Conservation (phyloP, 768 basidiomycete genomes). For the Cystobasidium ongulense region DNA sequence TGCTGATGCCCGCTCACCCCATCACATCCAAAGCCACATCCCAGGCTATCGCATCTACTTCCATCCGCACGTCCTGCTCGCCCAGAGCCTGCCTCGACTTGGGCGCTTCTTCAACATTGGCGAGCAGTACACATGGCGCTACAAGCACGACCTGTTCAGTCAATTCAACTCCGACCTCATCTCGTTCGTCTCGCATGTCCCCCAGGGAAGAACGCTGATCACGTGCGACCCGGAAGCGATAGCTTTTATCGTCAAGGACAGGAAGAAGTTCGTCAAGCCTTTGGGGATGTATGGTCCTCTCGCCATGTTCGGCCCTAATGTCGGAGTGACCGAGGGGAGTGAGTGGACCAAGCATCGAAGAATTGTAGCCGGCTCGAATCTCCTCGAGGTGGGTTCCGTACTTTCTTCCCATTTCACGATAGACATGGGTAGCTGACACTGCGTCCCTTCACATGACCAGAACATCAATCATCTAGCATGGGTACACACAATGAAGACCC, state of each 20-base stretch:
- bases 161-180: constrained; percentile 17
- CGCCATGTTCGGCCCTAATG: constrained; percentile 55
- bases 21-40: constrained; percentile 22
- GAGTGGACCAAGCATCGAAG: constrained; percentile 62
- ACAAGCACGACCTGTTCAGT: constrained; percentile 15
- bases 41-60: constrained; percentile 30
- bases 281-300: constrained; percentile 50
- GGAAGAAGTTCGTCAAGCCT: constrained; percentile 53
- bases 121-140: constrained; percentile 33
- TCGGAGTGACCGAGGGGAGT: constrained; percentile 59
- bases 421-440: not conserved
- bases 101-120: constrained; percentile 27
- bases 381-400: constrained; percentile 42
- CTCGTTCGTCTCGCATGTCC: constrained; percentile 30
- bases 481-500: constrained; percentile 31
- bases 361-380: constrained; percentile 47
- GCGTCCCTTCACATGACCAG: constrained; percentile 25
- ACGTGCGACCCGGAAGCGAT: constrained; percentile 31
- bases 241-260: constrained; percentile 27
- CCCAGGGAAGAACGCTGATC: constrained; percentile 16
- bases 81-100: constrained; percentile 19
- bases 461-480: constrained; percentile 36
- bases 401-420: constrained; percentile 61
- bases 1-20: not conserved
- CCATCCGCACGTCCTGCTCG: constrained; percentile 29